Evolutionary conservation across 2,329 filamentous ascomycete species (phyloP).

Genomic region (Aureobasidium sp.): DNA sequence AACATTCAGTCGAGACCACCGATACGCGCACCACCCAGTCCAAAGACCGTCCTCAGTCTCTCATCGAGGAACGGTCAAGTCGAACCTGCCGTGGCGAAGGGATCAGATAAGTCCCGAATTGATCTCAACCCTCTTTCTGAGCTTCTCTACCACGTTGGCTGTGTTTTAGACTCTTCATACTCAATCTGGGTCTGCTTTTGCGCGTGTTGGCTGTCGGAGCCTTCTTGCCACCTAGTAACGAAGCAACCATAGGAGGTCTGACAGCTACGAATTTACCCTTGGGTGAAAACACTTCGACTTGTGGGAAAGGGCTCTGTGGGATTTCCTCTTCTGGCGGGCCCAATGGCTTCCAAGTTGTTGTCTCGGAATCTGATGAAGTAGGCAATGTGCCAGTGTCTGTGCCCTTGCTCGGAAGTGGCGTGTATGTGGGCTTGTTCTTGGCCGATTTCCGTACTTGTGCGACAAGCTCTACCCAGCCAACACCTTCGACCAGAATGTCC

Average conservation of each 20-base stretch:
- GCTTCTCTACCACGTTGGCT: constrained; percentile 15
- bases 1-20: not conserved
- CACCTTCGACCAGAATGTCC: constrained; percentile 85
- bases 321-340: constrained; percentile 20
- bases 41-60: too few species aligned
- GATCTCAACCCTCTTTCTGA: not conserved
- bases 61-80: too few species aligned
- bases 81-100: not conserved
- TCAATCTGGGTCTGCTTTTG: constrained; percentile 55
- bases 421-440: not conserved
- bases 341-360: constrained; percentile 2
- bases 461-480: constrained; percentile 86
- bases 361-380: not conserved
- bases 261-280: constrained; percentile 70
- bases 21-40: not conserved
- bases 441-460: constrained; percentile 60
- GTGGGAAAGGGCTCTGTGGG: constrained; percentile 46
- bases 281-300: constrained; percentile 79
- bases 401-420: not conserved
- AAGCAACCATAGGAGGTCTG: constrained; percentile 64
- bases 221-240: constrained; percentile 52
- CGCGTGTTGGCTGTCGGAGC: constrained; percentile 43
- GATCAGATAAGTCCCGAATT: too few species aligned
- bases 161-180: constrained; percentile 41
- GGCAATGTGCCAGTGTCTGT: not conserved